Base-by-base conservation (phyloP, 2,329 filamentous ascomycete genomes). In the Ceratocystiopsis sp. region DNA sequence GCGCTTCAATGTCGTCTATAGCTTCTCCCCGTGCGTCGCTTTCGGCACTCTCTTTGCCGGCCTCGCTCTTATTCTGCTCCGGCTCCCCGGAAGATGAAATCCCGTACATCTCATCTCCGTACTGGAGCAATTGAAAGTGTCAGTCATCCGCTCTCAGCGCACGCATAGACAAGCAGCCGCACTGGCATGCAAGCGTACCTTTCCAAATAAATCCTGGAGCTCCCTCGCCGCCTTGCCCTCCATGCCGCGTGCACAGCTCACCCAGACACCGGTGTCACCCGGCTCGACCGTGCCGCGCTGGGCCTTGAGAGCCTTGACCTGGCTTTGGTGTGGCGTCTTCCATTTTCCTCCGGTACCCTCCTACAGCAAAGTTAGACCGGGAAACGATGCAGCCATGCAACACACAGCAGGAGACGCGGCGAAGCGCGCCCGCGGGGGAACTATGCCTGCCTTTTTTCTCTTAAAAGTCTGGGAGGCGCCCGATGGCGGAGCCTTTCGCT, bases 221-320 rank as follows among this genome's bases (percentile, higher is more conserved):
- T 89, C 83, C 41, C 68, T 64, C 3, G 80, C 69, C 14, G 81
- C 80, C 58, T 77, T 80, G 37, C 66, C 67, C 59, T 84, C 80
- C 63, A 81, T 79, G 50, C 74, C 73, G 55, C 79, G 72, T 42
- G 79, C 75, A 56, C 80, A 87, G 0, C 82, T 86, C 25, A 79
- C 78, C 80, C 81, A 89, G 46, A 89, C 76, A 6, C 83, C 83
- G 42, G 69, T 65, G 53, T 86, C 80, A 6, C 81, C 80, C 6
- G 78, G 65, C 51, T 82, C 73, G 40, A 86, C 59, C 13, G 59
- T 55, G 35, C 59, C 65, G 36, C 65, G 66, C 50, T 60, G 59
- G 47, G 60, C 57, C 41, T 61, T 57, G 17, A 62, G 61, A 37
- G 63, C 50, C 53, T 69, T 76, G 33, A 62, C 60, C 52, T 67